Conservation (phyloP, 2,329 filamentous ascomycete genomes). For the Ophiostoma populinum region DNA sequence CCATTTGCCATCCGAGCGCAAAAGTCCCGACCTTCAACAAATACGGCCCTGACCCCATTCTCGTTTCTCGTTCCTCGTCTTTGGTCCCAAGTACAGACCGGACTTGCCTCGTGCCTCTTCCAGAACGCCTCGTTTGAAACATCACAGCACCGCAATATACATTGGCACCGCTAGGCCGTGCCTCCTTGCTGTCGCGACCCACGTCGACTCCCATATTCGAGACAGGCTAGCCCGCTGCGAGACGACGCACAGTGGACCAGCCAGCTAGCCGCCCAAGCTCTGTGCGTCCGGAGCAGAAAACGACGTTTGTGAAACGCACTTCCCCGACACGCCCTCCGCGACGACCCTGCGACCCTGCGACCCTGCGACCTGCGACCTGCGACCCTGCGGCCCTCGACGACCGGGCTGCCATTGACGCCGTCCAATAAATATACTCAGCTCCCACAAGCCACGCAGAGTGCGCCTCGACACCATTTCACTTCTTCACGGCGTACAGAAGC, state of each 20-base stretch:
- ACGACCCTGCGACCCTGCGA: background rate
- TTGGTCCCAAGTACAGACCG: too few relatives aligned
- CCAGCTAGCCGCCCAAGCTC: conserved; percentile 1
- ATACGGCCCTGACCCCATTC: too few relatives aligned
- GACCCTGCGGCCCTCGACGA: background rate
- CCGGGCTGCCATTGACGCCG: too few relatives aligned
- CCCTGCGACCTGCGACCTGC: background rate
- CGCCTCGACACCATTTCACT: background rate
- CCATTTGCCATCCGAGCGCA: too few relatives aligned
- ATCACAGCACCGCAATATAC: too few relatives aligned
- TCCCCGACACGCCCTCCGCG: background rate
- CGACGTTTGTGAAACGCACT: conserved; percentile 6
- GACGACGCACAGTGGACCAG: conserved; percentile 2
- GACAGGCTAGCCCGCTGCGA: background rate
- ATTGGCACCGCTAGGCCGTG: too few relatives aligned
- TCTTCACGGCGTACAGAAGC: conserved; percentile 4
- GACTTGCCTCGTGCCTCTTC: too few relatives aligned
- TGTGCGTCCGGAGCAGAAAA: conserved; percentile 1
- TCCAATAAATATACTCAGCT: conserved; percentile 1
- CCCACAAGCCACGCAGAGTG: conserved; percentile 2
- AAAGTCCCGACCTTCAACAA: too few relatives aligned
- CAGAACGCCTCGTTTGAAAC: too few relatives aligned
- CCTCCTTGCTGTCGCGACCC: background rate
- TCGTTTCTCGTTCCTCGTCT: too few relatives aligned
- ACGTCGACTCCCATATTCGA: background rate